Conservation (phyloP, 2,329 filamentous ascomycete genomes). For the Colletotrichum navitas region DNA sequence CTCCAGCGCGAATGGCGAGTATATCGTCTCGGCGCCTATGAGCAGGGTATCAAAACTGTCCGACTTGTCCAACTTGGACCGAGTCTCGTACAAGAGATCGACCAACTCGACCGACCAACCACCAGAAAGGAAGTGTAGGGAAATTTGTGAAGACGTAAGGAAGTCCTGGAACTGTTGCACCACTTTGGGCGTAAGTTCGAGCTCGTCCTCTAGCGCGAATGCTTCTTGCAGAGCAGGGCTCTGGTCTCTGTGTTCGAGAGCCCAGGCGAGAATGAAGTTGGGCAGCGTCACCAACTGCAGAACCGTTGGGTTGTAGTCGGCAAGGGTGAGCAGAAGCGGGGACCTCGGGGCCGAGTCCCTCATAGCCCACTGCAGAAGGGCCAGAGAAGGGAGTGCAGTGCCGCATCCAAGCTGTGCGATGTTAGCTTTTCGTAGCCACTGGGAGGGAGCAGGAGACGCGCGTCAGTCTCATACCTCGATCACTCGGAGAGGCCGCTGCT, state of each 20-base stretch:
- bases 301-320: conserved; percentile 85
- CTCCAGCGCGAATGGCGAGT: conserved; percentile 78
- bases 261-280: conserved; percentile 81
- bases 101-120: conserved; percentile 79
- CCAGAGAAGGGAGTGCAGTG: conserved; percentile 78
- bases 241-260: conserved; percentile 59
- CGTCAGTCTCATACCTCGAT: conserved; percentile 63
- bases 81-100: conserved; percentile 62
- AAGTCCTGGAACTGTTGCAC: conserved; percentile 68
- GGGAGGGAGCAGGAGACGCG: conserved; percentile 2
- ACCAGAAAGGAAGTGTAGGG: conserved; percentile 77
- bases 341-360: conserved; percentile 47
- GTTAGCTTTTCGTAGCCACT: conserved; percentile 45
- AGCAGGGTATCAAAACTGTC: conserved; percentile 60
- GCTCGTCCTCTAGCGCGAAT: conserved; percentile 67
- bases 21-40: conserved; percentile 85
- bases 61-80: conserved; percentile 34
- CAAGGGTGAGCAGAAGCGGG: conserved; percentile 72
- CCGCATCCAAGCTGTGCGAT: conserved; percentile 78
- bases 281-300: conserved; percentile 83
- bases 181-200: conserved; percentile 72
- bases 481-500: conserved; percentile 56
- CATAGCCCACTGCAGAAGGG: conserved; percentile 74
- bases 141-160: conserved; percentile 64
- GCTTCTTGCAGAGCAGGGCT: conserved; percentile 57